A percentile compares a stretch with the other conserved stretches of the same genome.
Evolutionary conservation across 345 rosid genomes (phyloP).

Genomic region (Laguncularia racemosa): DNA sequence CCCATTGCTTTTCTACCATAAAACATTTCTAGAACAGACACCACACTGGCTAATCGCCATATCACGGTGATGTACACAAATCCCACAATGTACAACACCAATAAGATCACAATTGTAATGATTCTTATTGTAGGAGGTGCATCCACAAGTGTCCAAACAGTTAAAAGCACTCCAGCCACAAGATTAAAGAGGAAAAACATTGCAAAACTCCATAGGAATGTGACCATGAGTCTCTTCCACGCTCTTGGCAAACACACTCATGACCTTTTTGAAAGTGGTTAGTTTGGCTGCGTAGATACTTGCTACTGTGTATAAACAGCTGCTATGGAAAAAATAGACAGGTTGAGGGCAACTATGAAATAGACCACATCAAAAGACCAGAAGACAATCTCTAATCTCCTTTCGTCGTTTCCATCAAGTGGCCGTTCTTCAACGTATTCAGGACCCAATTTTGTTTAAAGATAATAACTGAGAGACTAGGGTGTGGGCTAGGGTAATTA

Average conservation of each 20-base stretch:
- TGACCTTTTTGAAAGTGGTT: constrained; percentile 22
- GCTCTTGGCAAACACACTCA: constrained; percentile 42
- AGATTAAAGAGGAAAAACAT: constrained; percentile 15
- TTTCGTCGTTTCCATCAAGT: too few species aligned
- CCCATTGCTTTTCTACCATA: constrained; percentile 38
- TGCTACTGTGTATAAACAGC: constrained; percentile 50
- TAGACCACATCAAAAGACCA: constrained; percentile 27
- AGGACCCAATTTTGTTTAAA: too few species aligned
- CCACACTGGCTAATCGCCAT: constrained; percentile 39
- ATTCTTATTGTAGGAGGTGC: background rate
- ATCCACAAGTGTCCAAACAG: background rate
- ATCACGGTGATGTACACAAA: constrained; percentile 24
- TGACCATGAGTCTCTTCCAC: constrained; percentile 42
- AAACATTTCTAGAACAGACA: constrained; percentile 36
- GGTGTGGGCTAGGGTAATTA: too few species aligned
- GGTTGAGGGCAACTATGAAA: constrained; percentile 22
- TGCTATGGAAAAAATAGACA: constrained; percentile 44
- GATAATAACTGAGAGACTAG: too few species aligned
- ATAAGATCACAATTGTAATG: background rate
- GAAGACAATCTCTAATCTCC: constrained; percentile 3
- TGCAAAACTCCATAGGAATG: constrained; percentile 24
- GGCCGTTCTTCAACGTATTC: too few species aligned
- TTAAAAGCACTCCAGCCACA: background rate
- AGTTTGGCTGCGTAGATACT: constrained; percentile 28
- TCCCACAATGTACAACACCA: constrained; percentile 7